A percentile compares a stretch with the other conserved stretches of the same genome.
Conservation (phyloP, 495 filamentous ascomycete species). For the Xylaria telfairii region DNA sequence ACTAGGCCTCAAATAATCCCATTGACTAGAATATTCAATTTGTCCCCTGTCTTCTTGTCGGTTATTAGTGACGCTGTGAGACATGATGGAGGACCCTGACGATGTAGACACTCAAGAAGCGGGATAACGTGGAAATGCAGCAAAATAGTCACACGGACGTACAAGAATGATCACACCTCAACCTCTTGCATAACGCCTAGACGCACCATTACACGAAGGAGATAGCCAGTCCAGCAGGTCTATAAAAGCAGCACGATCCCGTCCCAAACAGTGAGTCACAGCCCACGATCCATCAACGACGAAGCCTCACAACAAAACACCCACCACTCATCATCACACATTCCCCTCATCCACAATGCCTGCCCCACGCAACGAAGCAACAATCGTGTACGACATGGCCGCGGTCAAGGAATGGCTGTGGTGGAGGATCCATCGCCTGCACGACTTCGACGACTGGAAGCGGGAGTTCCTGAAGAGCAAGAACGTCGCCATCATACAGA, state of each 20-base stretch:
- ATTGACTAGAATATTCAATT: too few species aligned
- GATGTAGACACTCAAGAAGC: neutral
- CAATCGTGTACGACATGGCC: neutral
- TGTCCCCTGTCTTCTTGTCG: neutral
- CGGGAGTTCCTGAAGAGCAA: neutral
- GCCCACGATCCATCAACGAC: neutral
- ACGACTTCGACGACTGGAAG: slow-evolving; percentile 1
- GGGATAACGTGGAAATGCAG: neutral
- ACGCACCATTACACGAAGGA: neutral
- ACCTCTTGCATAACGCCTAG: neutral
- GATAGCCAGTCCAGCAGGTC: neutral
- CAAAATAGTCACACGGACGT: neutral
- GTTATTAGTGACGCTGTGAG: neutral
- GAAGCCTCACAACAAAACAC: neutral
- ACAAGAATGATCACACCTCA: neutral
- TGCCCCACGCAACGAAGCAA: neutral
- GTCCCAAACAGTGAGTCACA: neutral
- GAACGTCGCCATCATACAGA: neutral
- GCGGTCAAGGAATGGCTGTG: neutral
- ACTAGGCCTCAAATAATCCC: neutral
- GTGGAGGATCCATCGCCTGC: neutral
- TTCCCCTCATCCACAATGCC: neutral
- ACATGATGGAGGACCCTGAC: neutral
- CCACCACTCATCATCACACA: neutral
- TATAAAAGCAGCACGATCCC: neutral